Conservation (phyloP, 345 rosid genomes). For the Eucalyptus virginea region DNA sequence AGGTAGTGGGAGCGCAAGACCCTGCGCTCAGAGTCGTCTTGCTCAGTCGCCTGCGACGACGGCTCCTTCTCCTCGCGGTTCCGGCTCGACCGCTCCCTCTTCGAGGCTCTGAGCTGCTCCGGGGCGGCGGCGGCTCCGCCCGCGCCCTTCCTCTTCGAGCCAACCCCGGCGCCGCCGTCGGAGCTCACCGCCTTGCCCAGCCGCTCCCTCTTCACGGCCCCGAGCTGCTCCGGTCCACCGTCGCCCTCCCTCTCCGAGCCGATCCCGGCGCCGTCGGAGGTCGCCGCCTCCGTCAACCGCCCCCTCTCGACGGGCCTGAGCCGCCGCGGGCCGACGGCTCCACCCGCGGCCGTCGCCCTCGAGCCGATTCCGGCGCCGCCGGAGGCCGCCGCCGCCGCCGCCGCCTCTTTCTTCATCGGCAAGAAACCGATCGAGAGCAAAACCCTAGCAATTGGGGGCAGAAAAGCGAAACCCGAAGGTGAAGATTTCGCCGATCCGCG, state of each 20-base stretch:
- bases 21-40: constrained; percentile 31
- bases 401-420: neutral
- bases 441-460: neutral
- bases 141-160: neutral
- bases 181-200: neutral
- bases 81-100: neutral
- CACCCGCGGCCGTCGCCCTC: neutral
- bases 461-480: neutral
- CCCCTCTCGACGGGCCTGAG: constrained; percentile 5
- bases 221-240: neutral
- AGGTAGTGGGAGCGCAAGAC: constrained; percentile 71
- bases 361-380: neutral
- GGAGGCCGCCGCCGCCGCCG: neutral
- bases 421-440: neutral
- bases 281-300: neutral
- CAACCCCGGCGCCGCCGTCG: neutral
- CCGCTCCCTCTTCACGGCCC: constrained; percentile 6
- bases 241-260: neutral
- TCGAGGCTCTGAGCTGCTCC: constrained; percentile 1
- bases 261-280: neutral
- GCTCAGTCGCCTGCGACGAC: neutral
- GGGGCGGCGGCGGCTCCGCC: neutral
- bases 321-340: neutral
- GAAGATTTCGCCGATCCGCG: neutral
- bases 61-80: neutral